Evolutionary conservation across 768 basidiomycete species (phyloP), one percentile per base, ranked within the genome.

Genomic region (Coprinopsis sp.): DNA sequence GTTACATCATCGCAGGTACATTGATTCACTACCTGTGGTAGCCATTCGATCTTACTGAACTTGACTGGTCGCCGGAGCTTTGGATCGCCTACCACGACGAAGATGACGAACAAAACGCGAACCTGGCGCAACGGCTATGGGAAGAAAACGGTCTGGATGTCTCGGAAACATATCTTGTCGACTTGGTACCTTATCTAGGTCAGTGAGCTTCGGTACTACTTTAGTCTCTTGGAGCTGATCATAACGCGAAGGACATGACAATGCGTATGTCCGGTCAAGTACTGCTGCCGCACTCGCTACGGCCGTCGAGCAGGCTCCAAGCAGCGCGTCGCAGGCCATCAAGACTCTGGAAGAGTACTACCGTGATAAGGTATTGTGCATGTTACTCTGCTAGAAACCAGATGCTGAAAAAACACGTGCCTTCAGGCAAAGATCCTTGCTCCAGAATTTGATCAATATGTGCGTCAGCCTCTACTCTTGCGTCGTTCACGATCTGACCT

Each of bases 141-240:
- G 95, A 96, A 45, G 96, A 97, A 52, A 98, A 98, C 52, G 94
- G 91, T 3, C 64, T 97, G 29, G 91, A 96, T 56, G 79, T 94
- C 8, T 79, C 87, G 0, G 89, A 91, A 52, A 62, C 63, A 5
- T 77, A 81, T 64, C 62, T 91, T 0, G 58, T 63, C 1, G 71
- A 73, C 36, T 67, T 98, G 11, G 58, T 88, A 10, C 61, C 60
- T 0, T 89, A 81, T 56, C 72, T 97, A 14, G 85, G 93, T 91
- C 60, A 37, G 75, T 57, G 18, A 16, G 12, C 11, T 27, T 1
- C 18, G n/a, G 2, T 11, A 28, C 12, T 34, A 30, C 23, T 40
- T 37, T 43, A 6, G 16, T 18, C 25, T 36, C 1, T 34, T 5
- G 6, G 19, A 37, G 11, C 33, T 44, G 6, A 16, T 36, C 39